Base-by-base conservation (phyloP, 2,329 filamentous ascomycete genomes). In the Pseudogymnoascus destructans region DNA sequence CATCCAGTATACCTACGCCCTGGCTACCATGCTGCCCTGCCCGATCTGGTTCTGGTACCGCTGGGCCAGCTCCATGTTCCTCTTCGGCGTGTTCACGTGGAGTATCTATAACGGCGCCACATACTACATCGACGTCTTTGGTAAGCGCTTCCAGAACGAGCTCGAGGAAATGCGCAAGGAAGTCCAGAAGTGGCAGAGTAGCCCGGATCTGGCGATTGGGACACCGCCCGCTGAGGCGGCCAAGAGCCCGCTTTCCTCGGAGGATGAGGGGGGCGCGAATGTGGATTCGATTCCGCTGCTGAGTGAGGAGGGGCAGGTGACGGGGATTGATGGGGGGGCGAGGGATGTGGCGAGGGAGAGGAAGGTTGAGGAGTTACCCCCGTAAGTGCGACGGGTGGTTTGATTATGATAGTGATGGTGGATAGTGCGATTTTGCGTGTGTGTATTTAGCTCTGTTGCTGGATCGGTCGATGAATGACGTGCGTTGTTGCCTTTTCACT, bases 51-150 rank as follows among this genome's bases (percentile, higher is more conserved):
- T 98, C 72, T 87, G 87, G 77, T 93, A 85, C 68, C 82, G 85
- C 46, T 89, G 84, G 79, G 85, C 88, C 0, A 93, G 87, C 38
- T 82, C 85, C 1, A 64, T 70, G 0, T 98, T 96, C 72, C 76
- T 98, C 49, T 76, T 85, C 58, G 73, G 81, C 2, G 84, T 98
- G n/a, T 97, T 98, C 68, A 78, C 82, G 42, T 96, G 91, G 90
- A 95, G 89, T 65, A 86, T 96, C 59, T 95, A 96, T 75, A 98
- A 98, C 66, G 93, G 93, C 30, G 89, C 93, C 15, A 97, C 91
- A 0, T 98, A 87, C 72, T 98, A 98, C 72, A 97, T 98, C 67
- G 93, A 98, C 66, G 89, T 97, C 1, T 98, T 97, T 70, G 93
- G 95, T 58, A 95, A 88, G 66, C 83, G 91, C 2, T 97, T 98